Percentiles rank a stretch among this genome's conserved stretches.
Evolutionary conservation across 2,329 filamentous ascomycete genomes (phyloP).

Genomic region (Pyricularia grisea): DNA sequence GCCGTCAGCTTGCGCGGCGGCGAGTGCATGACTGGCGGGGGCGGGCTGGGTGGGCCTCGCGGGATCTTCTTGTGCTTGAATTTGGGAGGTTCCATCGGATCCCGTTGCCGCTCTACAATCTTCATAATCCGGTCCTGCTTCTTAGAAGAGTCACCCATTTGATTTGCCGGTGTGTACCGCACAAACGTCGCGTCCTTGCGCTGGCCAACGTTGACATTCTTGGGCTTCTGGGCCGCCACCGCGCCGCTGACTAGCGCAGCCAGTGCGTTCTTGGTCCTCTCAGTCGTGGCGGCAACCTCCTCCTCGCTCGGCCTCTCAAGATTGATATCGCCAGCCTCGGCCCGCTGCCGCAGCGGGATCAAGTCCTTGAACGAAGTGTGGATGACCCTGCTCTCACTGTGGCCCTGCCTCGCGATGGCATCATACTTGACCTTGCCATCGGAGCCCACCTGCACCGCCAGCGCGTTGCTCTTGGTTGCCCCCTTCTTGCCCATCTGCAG

Average conservation of each 20-base stretch:
- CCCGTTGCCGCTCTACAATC: conserved; percentile 87
- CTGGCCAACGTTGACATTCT: conserved; percentile 78
- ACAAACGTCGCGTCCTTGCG: conserved; percentile 87
- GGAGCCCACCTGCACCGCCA: conserved; percentile 83
- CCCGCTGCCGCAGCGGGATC: conserved; percentile 86
- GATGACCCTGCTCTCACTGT: conserved; percentile 73
- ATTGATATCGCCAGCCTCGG: conserved; percentile 85
- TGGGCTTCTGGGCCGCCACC: conserved; percentile 86
- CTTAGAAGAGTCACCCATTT: conserved; percentile 82
- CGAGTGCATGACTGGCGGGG: conserved; percentile 89
- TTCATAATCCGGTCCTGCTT: conserved; percentile 98
- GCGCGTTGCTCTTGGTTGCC: conserved; percentile 66
- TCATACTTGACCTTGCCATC: conserved; percentile 96
- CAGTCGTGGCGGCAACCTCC: conserved; percentile 72
- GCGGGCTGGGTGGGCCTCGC: conserved; percentile 81
- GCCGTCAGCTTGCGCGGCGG: conserved; percentile 91
- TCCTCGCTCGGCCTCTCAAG: conserved; percentile 78
- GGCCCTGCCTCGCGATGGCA: conserved; percentile 83
- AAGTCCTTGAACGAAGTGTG: conserved; percentile 96
- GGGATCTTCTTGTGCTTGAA: conserved; percentile 99
- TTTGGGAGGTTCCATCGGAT: conserved; percentile 95
- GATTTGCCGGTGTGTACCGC: conserved; percentile 87
- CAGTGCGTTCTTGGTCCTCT: conserved; percentile 80
- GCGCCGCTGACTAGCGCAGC: conserved; percentile 75
- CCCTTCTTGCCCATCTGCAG: conserved; percentile 85